A percentile compares a stretch with the other conserved stretches of the same genome.
Evolutionary conservation across 2,329 filamentous ascomycete genomes (phyloP).

Genomic region (Colletotrichum trifolii): DNA sequence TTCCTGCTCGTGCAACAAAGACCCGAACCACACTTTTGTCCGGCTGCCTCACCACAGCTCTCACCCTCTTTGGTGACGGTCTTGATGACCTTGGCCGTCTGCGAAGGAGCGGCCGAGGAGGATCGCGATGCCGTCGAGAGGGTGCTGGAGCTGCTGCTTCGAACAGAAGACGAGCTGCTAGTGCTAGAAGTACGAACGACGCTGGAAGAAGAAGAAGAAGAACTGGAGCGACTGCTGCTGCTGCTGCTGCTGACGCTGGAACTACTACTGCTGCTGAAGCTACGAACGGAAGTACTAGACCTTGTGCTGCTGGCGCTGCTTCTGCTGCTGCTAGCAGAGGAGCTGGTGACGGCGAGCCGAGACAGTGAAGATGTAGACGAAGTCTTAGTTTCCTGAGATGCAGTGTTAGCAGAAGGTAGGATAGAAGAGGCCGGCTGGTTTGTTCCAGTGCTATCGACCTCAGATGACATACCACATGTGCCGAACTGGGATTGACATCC

Average conservation of each 20-base stretch:
- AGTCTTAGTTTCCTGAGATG: conserved; percentile 9
- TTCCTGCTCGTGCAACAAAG: conserved; percentile 13
- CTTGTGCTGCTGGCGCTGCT: neutral
- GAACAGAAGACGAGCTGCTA: neutral
- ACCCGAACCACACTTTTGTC: conserved; percentile 15
- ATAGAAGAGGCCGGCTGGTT: conserved; percentile 14
- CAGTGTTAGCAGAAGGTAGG: conserved; percentile 20
- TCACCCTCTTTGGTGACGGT: conserved; percentile 4
- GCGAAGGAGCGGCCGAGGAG: neutral
- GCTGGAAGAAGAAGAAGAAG: neutral
- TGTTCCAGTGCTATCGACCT: conserved; percentile 4
- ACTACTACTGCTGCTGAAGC: no score
- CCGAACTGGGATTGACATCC: conserved; percentile 32
- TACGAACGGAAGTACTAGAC: no score
- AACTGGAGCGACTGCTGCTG: neutral
- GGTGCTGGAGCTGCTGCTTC: neutral
- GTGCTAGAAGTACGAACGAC: neutral
- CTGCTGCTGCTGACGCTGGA: neutral
- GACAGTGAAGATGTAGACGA: conserved; percentile 3
- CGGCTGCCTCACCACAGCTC: conserved; percentile 1
- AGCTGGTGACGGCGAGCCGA: neutral
- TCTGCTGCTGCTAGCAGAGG: neutral
- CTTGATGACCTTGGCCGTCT: conserved; percentile 13
- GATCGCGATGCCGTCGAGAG: neutral
- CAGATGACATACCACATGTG: conserved; percentile 26